A percentile compares a stretch with the other conserved stretches of the same genome.
Conservation (phyloP, 345 rosid species). For the Eucalyptus coolabah region DNA sequence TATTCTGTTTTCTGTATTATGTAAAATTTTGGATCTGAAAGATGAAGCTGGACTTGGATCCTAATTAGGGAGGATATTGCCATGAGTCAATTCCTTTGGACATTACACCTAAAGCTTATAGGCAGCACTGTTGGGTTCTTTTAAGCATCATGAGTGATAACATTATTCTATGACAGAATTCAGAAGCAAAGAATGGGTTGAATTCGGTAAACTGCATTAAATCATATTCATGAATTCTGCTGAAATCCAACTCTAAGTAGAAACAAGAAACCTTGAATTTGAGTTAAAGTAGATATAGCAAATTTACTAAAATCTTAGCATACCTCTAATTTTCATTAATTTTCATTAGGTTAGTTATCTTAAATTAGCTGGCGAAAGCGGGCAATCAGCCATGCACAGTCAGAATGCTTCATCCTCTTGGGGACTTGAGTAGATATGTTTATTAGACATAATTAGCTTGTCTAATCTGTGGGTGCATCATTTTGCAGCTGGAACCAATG, state of each 20-base stretch:
- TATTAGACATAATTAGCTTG: neutral
- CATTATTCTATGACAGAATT: neutral
- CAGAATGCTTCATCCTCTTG: neutral
- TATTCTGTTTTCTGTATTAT: neutral
- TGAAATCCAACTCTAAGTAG: neutral
- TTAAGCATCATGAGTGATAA: neutral
- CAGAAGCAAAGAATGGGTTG: neutral
- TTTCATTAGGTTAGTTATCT: neutral
- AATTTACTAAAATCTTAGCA: neutral
- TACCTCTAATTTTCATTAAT: neutral
- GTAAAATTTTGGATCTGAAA: neutral
- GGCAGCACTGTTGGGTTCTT: neutral
- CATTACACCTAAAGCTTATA: neutral
- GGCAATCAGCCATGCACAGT: neutral
- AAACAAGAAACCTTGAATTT: neutral
- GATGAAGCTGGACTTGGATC: neutral
- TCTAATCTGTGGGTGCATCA: neutral
- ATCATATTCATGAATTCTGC: neutral
- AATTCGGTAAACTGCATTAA: neutral
- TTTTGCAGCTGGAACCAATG: neutral
- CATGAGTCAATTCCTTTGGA: neutral
- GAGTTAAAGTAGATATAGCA: neutral
- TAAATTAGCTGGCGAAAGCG: neutral
- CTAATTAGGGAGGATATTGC: neutral
- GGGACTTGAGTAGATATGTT: neutral